Evolutionary conservation across 331 rosid species (phyloP), one percentile per base, ranked within the genome.

Genomic region (Quercus tomentella): DNA sequence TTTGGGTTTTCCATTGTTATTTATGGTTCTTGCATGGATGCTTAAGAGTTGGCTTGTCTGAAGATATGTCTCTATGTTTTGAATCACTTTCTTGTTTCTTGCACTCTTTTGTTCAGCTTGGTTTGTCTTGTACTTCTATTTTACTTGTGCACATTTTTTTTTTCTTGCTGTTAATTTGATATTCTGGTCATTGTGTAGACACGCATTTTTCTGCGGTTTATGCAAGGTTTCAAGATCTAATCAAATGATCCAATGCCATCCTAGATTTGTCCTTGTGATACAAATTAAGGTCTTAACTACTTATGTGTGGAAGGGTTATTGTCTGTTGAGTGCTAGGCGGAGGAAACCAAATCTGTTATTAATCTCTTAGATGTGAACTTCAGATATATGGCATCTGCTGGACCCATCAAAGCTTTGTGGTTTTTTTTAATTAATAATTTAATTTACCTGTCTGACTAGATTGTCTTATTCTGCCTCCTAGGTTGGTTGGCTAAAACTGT

Each of bases 11-110:
- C 45, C 21, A n/a, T 61, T 25, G 3, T 51, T 62, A n/a, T 16
- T 16, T 41, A 20, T 69, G 75, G 4, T 71, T 58, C 18, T 79
- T 67, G 49, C 85, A 41, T 60, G 80, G 76, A 51, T 37, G 70
- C 63, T 71, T 43, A 31, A 43, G 56, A n/a, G 33, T 74, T 43
- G 70, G 65, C 31, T 73, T 54, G 56, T 73, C 54, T 12, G 52
- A 79, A 45, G 37, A 54, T 57, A 43, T 20, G 11, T 56, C n/a
- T 22, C 60, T 60, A 63, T 26, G 18, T 33, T 67, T 67, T n/a
- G 7, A 23, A 8, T 67, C 26, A 9, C 26, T 33, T 35, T 67
- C 72, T 1, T 67, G 72, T 20, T 67, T 11, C 52, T 20, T 67
- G 2, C 21, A 7, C 70, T 17, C 14, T 65, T 30, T 65, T 65